Base-by-base conservation (phyloP, 192 early-diverging fungal species). In the Linnemannia exigua region DNA sequence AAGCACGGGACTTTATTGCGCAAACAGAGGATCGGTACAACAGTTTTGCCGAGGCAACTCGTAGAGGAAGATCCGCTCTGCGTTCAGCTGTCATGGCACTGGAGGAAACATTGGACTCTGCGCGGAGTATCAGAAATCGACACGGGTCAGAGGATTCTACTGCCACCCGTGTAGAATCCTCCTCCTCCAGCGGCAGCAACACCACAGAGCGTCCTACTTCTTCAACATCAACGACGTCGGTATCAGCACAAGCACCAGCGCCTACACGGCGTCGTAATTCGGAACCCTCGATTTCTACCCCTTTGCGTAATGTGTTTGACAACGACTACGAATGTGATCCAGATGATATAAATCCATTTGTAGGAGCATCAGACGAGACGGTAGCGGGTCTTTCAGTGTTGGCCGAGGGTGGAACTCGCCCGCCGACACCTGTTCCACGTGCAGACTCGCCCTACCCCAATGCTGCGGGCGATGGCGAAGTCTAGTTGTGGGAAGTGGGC, bases 41-140 rank as follows among this genome's bases (percentile, higher is more conserved):
- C 36, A 52, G 52, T 28, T 75, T 75, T 37, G 38, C 28, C 37
- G 58, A 63, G 51, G 58, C 22, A 25, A n/a, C 74, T 9, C 52
- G 37, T 19, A n/a, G 74, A 37, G 51, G 51, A 22, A 54, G 74
- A 44, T 54, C 74, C 6, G 54, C 52, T 19, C 51, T 75, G 38
- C 58, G 74, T 22, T 31, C 50, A 16, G 48, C 25, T 4, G 35
- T 31, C 33, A 3, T 73, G 1, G 48, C 72, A 15, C 17, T 73
- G 72, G 48, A 51, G 28, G 72, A 51, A 22, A 63, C 58, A 31
- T n/a, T 31, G 33, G 47, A 73, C 28, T 28, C 31, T 52, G 5
- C 14, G 1, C 11, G 58, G 2, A 12, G 12, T 9, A 31, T 31
- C 58, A n/a, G 58, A 12, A 31, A 63, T 63, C 28, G 28, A 63